Evolutionary conservation across 2,329 filamentous ascomycete genomes (phyloP).

Genomic region (Emergomyces orientalis): DNA sequence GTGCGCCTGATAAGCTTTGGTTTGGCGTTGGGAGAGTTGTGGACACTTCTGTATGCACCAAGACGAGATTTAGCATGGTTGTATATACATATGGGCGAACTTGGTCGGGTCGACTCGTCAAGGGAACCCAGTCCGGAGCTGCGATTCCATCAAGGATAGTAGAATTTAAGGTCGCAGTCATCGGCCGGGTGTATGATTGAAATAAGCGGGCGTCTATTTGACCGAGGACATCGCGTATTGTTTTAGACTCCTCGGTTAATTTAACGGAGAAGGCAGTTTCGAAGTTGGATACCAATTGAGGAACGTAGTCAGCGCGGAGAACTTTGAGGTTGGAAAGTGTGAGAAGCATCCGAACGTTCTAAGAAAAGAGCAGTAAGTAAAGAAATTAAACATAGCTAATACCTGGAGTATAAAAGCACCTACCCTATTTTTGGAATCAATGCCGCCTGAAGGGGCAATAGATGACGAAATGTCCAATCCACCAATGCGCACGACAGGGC

Average conservation of each 20-base stretch:
- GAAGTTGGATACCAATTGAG: conserved; percentile 81
- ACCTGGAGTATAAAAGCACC: conserved; percentile 41
- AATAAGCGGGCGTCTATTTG: conserved; percentile 91
- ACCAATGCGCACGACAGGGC: conserved; percentile 23
- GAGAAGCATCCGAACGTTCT: conserved; percentile 88
- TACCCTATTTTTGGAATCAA: conserved; percentile 47
- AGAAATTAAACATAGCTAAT: conserved; percentile 78
- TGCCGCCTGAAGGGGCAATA: conserved; percentile 39
- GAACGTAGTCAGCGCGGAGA: conserved; percentile 71
- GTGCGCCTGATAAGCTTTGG: conserved; percentile 63
- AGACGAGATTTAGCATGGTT: conserved; percentile 71
- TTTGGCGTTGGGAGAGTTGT: conserved; percentile 69
- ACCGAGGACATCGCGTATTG: conserved; percentile 76
- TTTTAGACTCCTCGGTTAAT: conserved; percentile 85
- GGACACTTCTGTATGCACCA: conserved; percentile 82
- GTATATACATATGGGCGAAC: conserved; percentile 86
- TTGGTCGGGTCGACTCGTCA: conserved; percentile 52
- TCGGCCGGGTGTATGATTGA: conserved; percentile 78
- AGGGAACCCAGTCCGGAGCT: conserved; percentile 60
- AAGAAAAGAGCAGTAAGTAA: conserved; percentile 11
- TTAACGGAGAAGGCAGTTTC: conserved; percentile 91
- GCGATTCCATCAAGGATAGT: conserved; percentile 66
- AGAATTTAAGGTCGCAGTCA: conserved; percentile 56
- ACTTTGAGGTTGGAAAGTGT: conserved; percentile 87
- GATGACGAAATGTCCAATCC: conserved; percentile 30